A percentile compares a stretch with the other conserved stretches of the same genome.
phyloP scores from a whole-genome alignment of 2,329 filamentous ascomycete species.

The Thielaviopsis ethacetica region DNA sequence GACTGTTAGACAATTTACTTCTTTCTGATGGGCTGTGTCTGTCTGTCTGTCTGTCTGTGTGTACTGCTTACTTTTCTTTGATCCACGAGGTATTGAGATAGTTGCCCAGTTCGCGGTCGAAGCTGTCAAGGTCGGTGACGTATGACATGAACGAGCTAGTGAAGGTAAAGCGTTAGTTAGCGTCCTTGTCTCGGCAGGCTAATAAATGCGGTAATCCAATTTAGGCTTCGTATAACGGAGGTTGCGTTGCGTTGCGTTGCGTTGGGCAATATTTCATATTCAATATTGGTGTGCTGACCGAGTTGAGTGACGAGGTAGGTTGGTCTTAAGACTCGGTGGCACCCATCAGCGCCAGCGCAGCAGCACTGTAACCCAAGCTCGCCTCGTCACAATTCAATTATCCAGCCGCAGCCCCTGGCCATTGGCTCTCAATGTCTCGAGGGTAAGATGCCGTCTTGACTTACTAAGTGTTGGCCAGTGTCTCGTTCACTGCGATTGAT shows the following conservation, averaged over 20 bases:
- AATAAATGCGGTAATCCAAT: conserved; percentile 20
- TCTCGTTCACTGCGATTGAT: conserved; percentile 5
- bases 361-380: no score
- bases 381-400: neutral
- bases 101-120: conserved; percentile 56
- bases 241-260: conserved; percentile 22
- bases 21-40: no score
- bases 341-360: no score
- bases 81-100: conserved; percentile 67
- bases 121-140: conserved; percentile 59
- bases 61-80: conserved; percentile 49
- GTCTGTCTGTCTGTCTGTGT: no score
- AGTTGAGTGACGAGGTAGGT: no score
- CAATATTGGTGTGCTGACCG: no score
- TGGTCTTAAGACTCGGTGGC: no score
- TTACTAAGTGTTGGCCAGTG: conserved; percentile 10
- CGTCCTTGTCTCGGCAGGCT: neutral
- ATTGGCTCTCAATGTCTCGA: neutral
- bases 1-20: neutral
- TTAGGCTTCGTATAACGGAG: conserved; percentile 46
- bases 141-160: conserved; percentile 67
- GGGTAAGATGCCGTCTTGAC: neutral
- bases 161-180: conserved; percentile 13
- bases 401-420: neutral
- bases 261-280: no score